Conservation (phyloP, 176 grass and related monocot genomes). For the Secale cereale region DNA sequence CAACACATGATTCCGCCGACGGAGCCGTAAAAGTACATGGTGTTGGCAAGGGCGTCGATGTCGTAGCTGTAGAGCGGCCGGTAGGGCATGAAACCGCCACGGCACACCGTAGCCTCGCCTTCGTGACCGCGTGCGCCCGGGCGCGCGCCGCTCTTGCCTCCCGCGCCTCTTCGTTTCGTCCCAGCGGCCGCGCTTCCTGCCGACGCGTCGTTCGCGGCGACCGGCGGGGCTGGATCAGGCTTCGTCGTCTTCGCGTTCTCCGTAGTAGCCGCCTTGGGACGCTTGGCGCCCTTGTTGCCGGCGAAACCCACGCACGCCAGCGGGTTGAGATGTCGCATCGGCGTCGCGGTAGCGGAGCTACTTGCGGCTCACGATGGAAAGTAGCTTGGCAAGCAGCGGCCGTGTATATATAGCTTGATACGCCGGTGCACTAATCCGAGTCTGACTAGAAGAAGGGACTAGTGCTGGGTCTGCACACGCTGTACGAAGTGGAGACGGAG, state of each 20-base stretch:
- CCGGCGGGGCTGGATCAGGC: neutral
- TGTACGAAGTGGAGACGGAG: too few relatives aligned
- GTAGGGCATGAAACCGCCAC: neutral
- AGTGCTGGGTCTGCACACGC: too few relatives aligned
- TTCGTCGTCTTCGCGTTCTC: neutral
- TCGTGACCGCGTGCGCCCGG: neutral
- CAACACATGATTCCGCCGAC: neutral
- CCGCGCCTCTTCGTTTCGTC: neutral
- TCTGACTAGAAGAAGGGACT: neutral
- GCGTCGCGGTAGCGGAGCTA: too few relatives aligned
- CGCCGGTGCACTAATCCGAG: neutral
- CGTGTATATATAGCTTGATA: neutral
- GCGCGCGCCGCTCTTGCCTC: neutral
- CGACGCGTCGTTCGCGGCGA: neutral
- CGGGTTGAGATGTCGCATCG: neutral
- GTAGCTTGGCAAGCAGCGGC: neutral
- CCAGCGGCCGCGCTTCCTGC: neutral
- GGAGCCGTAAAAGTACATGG: neutral
- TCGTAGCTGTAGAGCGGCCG: neutral
- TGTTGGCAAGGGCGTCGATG: neutral
- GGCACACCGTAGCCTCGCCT: neutral
- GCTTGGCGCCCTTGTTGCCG: neutral
- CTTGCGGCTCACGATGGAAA: neutral
- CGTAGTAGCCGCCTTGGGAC: neutral
- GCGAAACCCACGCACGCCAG: neutral